These are phyloP conservation scores for Zasmidium angulare DNA, from an alignment of 2,329 filamentous ascomycete genomes.

Conservation along the genomic window DNA sequence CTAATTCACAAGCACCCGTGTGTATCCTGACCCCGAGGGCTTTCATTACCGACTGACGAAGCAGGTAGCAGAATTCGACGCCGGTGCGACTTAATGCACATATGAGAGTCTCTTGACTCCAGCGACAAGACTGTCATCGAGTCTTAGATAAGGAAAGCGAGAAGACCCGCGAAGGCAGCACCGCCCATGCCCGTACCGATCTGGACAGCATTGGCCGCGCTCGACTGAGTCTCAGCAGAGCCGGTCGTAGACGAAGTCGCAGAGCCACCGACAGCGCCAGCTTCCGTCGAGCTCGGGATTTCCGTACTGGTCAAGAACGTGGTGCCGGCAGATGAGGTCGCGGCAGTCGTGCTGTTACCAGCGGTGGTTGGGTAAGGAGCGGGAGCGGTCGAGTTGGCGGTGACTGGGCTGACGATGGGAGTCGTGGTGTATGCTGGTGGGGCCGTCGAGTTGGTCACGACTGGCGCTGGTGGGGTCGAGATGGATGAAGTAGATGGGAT, in stretches of 20 bases:
- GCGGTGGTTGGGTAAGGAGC: slow-evolving; percentile 20
- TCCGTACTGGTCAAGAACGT: slow-evolving; percentile 6
- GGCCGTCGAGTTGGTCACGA: slow-evolving; percentile 10
- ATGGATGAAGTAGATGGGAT: slow-evolving; percentile 13
- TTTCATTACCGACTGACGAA: neutral
- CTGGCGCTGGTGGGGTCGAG: slow-evolving; percentile 11
- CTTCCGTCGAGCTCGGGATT: slow-evolving; percentile 13
- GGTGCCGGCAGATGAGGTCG: slow-evolving; percentile 12
- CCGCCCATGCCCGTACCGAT: slow-evolving; percentile 13
- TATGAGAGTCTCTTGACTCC: neutral
- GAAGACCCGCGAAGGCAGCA: slow-evolving; percentile 16
- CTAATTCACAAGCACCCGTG: neutral
- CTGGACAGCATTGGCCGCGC: slow-evolving; percentile 14
- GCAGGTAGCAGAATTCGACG: neutral
- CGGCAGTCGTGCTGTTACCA: slow-evolving; percentile 17
- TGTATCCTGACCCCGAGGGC: neutral
- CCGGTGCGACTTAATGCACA: neutral
- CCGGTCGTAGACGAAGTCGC: slow-evolving; percentile 5
- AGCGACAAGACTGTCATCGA: neutral
- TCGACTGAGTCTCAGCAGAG: slow-evolving; percentile 2
- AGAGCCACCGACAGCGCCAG: slow-evolving; percentile 12
- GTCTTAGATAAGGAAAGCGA: slow-evolving; percentile 22
- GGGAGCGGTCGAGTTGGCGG: too few relatives aligned
- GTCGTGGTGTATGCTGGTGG: slow-evolving; percentile 13
- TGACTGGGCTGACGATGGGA: slow-evolving; percentile 7